Evolutionary conservation across 352 stramenopile species (phyloP).

Genomic region (Pythium aphanidermatum): DNA sequence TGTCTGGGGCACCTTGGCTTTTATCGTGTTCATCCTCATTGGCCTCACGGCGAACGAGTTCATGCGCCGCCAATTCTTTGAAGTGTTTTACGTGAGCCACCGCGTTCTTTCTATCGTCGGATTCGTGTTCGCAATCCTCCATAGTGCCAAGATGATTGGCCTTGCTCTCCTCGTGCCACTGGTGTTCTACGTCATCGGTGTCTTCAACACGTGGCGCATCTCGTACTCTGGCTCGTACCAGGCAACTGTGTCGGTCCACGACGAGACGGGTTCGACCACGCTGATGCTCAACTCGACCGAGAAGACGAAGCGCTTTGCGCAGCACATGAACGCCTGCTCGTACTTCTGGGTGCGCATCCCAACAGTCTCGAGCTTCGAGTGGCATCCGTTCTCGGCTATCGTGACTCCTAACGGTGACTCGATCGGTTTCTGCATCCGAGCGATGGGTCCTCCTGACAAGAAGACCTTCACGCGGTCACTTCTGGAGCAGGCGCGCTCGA

Average conservation of each 20-base stretch:
- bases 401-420: conserved; percentile 66
- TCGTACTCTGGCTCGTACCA: conserved; percentile 44
- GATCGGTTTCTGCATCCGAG: conserved; percentile 72
- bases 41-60: conserved; percentile 44
- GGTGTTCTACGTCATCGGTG: conserved; percentile 46
- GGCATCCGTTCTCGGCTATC: conserved; percentile 80
- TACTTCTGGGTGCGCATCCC: conserved; percentile 77
- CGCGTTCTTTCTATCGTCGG: conserved; percentile 64
- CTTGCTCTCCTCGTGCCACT: conserved; percentile 56
- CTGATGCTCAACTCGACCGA: conserved; percentile 44
- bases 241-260: conserved; percentile 33
- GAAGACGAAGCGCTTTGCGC: conserved; percentile 55
- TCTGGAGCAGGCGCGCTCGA: conserved; percentile 32
- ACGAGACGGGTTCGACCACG: conserved; percentile 34
- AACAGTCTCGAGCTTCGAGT: conserved; percentile 55
- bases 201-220: conserved; percentile 46
- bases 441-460: conserved; percentile 26
- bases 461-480: conserved; percentile 48
- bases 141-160: conserved; percentile 48
- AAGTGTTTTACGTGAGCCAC: conserved; percentile 76
- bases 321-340: conserved; percentile 46
- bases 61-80: conserved; percentile 61
- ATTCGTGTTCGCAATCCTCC: conserved; percentile 73
- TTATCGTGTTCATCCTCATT: conserved; percentile 53
- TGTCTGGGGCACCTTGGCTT: conserved; percentile 56